Conservation (phyloP, 2,329 filamentous ascomycete species). For the Pseudodiploospora longispora region DNA sequence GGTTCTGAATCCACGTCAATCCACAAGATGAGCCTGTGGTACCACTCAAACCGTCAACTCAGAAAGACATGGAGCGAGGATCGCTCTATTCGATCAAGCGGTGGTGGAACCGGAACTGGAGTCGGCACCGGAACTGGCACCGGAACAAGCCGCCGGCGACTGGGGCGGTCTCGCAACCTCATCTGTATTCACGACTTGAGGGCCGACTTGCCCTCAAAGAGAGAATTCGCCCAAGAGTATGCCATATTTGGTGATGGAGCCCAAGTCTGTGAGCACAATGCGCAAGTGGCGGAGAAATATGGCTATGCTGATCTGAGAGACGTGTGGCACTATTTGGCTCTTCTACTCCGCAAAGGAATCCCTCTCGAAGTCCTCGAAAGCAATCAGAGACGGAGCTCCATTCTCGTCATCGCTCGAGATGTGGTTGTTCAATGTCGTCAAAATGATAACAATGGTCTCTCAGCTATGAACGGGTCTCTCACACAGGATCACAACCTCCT, state of each 20-base stretch:
- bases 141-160: constrained; percentile 40
- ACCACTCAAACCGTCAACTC: constrained; percentile 43
- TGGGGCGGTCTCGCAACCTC: constrained; percentile 53
- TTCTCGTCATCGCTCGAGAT: constrained; percentile 62
- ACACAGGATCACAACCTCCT: constrained; percentile 28
- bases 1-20: constrained; percentile 57
- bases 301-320: constrained; percentile 65
- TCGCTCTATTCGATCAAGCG: constrained; percentile 51
- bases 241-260: constrained; percentile 73
- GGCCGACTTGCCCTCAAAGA: constrained; percentile 68
- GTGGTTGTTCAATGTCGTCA: constrained; percentile 34
- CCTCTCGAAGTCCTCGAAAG: constrained; percentile 57
- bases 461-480: neutral
- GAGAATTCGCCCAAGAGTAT: constrained; percentile 69
- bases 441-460: constrained; percentile 4
- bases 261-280: constrained; percentile 80
- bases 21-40: constrained; percentile 50
- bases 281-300: constrained; percentile 62
- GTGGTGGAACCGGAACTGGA: constrained; percentile 49
- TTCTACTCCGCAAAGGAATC: constrained; percentile 70
- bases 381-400: constrained; percentile 46
- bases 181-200: constrained; percentile 66
- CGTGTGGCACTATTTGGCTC: constrained; percentile 73
- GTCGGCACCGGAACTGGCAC: constrained; percentile 42
- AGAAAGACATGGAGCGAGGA: constrained; percentile 49